phyloP scores from a whole-genome alignment of 2,329 filamentous ascomycete species.

The Cladosporium colombiae region DNA sequence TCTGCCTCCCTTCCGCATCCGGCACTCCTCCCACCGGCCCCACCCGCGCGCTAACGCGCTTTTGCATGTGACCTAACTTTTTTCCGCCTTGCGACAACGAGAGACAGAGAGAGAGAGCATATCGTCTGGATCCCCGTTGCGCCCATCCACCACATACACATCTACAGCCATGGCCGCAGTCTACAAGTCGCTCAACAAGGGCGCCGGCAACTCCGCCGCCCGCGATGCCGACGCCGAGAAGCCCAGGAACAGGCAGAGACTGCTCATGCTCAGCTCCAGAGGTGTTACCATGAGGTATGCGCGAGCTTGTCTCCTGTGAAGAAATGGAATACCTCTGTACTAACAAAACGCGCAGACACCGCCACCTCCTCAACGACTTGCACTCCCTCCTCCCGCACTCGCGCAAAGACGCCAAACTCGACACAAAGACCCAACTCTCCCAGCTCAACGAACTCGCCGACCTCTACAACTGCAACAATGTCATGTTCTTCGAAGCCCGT shows the following conservation, averaged over 20 bases:
- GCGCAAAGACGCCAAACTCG: slow-evolving; percentile 93
- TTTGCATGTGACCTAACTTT: slow-evolving; percentile 13
- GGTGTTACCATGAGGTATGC: slow-evolving; percentile 81
- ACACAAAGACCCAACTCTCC: slow-evolving; percentile 86
- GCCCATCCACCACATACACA: neutral
- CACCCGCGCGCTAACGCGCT: slow-evolving; percentile 1
- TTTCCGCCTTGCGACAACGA: slow-evolving; percentile 17
- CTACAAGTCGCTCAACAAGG: slow-evolving; percentile 56
- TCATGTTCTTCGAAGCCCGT: slow-evolving; percentile 91
- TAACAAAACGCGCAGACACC: slow-evolving; percentile 63
- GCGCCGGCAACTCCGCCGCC: slow-evolving; percentile 40
- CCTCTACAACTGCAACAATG: slow-evolving; percentile 91
- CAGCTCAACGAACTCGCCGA: slow-evolving; percentile 74
- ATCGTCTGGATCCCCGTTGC: neutral
- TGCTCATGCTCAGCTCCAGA: slow-evolving; percentile 87
- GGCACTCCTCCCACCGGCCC: neutral
- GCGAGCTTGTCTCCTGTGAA: neutral
- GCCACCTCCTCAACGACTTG: slow-evolving; percentile 88
- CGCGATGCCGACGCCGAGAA: slow-evolving; percentile 35
- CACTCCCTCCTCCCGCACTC: slow-evolving; percentile 86
- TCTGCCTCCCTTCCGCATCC: neutral
- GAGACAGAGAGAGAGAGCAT: neutral
- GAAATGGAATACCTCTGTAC: neutral
- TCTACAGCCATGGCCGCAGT: slow-evolving; percentile 53
- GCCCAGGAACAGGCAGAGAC: slow-evolving; percentile 56